Percentiles rank a stretch among this genome's conserved stretches.
phyloP scores from a whole-genome alignment of 495 filamentous ascomycete genomes.

The Hamigera avellanea region DNA sequence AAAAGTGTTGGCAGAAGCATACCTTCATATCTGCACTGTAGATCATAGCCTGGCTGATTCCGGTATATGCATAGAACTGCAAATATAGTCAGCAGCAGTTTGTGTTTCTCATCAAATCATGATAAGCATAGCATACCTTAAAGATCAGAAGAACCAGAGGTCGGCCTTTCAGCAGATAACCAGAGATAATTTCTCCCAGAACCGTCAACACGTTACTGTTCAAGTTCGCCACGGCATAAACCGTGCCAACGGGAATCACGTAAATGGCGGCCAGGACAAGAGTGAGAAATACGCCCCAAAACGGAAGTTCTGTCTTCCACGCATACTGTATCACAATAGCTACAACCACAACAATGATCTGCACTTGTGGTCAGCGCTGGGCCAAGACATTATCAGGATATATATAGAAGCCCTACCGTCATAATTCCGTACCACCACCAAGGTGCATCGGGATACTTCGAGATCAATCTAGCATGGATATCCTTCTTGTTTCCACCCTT shows the following conservation, averaged over 20 bases:
- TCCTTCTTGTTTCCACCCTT: constrained; percentile 48
- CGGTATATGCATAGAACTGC: too few species aligned
- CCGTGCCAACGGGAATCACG: constrained; percentile 34
- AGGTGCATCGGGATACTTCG: constrained; percentile 21
- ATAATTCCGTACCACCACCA: constrained; percentile 43
- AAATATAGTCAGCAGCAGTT: too few species aligned
- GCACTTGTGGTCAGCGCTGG: constrained; percentile 30
- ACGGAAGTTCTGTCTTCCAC: constrained; percentile 53
- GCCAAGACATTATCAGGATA: constrained; percentile 71
- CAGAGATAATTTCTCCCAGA: constrained; percentile 36
- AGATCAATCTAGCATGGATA: constrained; percentile 31
- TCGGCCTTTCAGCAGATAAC: constrained; percentile 38
- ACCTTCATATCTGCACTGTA: constrained; percentile 9
- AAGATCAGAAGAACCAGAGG: constrained; percentile 39
- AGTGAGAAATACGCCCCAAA: constrained; percentile 55
- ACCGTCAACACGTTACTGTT: constrained; percentile 47
- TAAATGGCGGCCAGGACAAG: constrained; percentile 33
- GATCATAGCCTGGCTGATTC: too few species aligned
- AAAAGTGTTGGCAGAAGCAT: constrained; percentile 17
- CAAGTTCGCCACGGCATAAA: constrained; percentile 79
- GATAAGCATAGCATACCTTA: too few species aligned
- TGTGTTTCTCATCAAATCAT: too few species aligned
- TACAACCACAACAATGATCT: constrained; percentile 48
- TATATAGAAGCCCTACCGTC: constrained; percentile 51
- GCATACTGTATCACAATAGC: constrained; percentile 59